Evolutionary conservation across 441 rosid species (phyloP).

Genomic region (Adansonia grandidieri): DNA sequence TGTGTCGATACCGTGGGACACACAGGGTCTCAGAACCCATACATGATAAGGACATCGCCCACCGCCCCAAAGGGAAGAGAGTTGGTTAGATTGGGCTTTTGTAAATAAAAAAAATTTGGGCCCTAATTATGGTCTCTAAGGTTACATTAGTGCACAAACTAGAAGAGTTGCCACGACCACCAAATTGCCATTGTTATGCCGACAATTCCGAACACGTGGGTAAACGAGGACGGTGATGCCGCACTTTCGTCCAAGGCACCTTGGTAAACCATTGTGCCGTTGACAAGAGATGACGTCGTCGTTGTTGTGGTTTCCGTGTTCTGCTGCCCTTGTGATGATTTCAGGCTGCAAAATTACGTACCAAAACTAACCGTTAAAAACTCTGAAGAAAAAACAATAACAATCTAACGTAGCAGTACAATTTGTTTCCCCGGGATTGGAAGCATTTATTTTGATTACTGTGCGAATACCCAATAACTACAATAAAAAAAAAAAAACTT

Average conservation of each 20-base stretch:
- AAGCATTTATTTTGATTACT: not conserved
- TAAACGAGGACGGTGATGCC: conserved; percentile 43
- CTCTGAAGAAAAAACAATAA: not conserved
- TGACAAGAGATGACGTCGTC: conserved; percentile 16
- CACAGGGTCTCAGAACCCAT: conserved; percentile 16
- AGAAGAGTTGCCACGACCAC: conserved; percentile 54
- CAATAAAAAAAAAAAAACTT: not conserved
- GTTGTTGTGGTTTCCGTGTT: conserved; percentile 13
- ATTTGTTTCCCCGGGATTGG: conserved; percentile 21
- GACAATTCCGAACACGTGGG: conserved; percentile 38
- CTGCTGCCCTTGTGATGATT: conserved; percentile 58
- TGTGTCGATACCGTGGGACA: not conserved
- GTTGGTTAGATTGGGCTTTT: not conserved
- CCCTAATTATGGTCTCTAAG: not conserved
- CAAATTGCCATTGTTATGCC: conserved; percentile 48
- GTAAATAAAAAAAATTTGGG: not conserved
- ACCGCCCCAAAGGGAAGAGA: not conserved
- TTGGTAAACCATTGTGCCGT: conserved; percentile 65
- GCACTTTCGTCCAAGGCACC: conserved; percentile 57
- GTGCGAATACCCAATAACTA: conserved; percentile 22
- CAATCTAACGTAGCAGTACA: not conserved
- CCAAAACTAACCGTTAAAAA: conserved; percentile 40
- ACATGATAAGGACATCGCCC: not conserved
- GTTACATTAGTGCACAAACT: conserved; percentile 14
- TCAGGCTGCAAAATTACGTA: conserved; percentile 62